Evolutionary conservation across 164 flowering plant genomes (phyloP).

Genomic region (Nelumbo lutea): DNA sequence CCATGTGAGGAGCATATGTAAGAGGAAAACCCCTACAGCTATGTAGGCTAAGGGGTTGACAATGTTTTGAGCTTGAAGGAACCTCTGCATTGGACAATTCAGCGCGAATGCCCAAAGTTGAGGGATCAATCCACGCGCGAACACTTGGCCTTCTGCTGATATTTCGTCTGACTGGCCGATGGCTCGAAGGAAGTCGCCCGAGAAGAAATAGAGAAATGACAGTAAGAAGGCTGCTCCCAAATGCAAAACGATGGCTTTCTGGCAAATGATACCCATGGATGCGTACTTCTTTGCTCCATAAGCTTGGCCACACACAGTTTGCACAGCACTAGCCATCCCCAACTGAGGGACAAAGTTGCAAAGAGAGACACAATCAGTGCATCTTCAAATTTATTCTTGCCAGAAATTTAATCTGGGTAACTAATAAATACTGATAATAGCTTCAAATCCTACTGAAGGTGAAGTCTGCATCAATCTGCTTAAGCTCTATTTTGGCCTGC

Average conservation of each 20-base stretch:
- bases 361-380: background rate
- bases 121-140: constrained; percentile 58
- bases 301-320: constrained; percentile 80
- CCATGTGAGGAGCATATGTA: constrained; percentile 55
- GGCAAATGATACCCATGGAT: constrained; percentile 64
- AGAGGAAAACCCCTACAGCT: constrained; percentile 50
- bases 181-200: constrained; percentile 42
- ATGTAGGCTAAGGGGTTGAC: constrained; percentile 74
- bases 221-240: constrained; percentile 58
- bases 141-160: constrained; percentile 51
- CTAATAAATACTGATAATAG: too few species aligned
- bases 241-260: constrained; percentile 62
- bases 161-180: constrained; percentile 57
- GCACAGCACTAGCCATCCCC: constrained; percentile 91
- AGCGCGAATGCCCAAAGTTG: constrained; percentile 69
- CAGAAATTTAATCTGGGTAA: too few species aligned
- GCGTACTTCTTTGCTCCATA: constrained; percentile 57
- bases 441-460: too few species aligned
- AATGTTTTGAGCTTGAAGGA: constrained; percentile 73
- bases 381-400: background rate
- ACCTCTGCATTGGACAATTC: constrained; percentile 76
- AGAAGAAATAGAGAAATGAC: constrained; percentile 61
- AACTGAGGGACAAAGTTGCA: constrained; percentile 30
- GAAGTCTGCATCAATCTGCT: too few species aligned
- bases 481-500: too few species aligned